Evolutionary conservation across 2,329 filamentous ascomycete species (phyloP).

Genomic region (Trichoderma koningiopsis): DNA sequence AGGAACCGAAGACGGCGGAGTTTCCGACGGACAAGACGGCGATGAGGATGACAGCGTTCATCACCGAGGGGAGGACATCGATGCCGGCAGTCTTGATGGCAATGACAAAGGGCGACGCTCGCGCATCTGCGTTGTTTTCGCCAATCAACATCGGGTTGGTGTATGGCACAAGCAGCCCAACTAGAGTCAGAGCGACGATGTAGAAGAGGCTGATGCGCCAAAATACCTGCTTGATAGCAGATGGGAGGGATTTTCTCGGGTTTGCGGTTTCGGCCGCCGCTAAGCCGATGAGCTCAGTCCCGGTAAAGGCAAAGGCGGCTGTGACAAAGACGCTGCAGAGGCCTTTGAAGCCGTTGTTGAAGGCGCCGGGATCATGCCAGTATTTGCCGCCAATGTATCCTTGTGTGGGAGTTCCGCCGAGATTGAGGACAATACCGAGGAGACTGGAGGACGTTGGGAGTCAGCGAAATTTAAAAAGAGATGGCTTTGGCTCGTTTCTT

Average conservation of each 20-base stretch:
- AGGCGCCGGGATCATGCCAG: conserved; percentile 78
- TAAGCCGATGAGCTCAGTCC: conserved; percentile 74
- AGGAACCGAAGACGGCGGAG: conserved; percentile 87
- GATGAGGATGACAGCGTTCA: conserved; percentile 91
- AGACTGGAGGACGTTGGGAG: conserved; percentile 54
- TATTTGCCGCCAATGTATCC: conserved; percentile 79
- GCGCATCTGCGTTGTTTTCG: conserved; percentile 61
- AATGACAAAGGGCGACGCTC: conserved; percentile 89
- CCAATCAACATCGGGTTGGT: conserved; percentile 65
- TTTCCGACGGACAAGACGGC: conserved; percentile 90
- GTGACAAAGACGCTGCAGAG: conserved; percentile 76
- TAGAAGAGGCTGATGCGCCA: conserved; percentile 94
- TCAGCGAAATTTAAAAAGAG: background rate
- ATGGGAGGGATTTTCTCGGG: conserved; percentile 77
- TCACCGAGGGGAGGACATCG: conserved; percentile 75
- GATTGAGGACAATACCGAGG: conserved; percentile 81
- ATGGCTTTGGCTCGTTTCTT: background rate
- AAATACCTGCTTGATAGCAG: conserved; percentile 89
- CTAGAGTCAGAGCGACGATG: conserved; percentile 75
- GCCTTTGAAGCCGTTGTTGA: conserved; percentile 81
- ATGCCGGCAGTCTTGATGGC: conserved; percentile 86
- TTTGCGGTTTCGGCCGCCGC: conserved; percentile 77
- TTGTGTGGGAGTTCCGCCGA: conserved; percentile 71
- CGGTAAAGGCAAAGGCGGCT: conserved; percentile 74
- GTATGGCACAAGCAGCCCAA: conserved; percentile 81